Conservation (phyloP, 116 monocot genomes). For the Thalassia testudinum region DNA sequence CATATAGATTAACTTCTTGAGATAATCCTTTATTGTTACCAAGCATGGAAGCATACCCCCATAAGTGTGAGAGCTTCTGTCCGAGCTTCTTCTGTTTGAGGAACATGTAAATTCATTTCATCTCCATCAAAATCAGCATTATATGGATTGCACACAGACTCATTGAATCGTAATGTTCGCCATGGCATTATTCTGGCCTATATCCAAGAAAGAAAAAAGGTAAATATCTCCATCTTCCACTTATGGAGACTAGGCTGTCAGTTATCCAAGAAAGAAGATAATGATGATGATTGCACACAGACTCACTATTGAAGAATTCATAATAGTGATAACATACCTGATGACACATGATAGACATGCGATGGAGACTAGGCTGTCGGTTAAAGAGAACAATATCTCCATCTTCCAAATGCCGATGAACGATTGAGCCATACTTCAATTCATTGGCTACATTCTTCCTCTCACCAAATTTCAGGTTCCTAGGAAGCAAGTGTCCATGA, state of each 20-base stretch:
- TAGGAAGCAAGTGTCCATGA: slow-evolving; percentile 6
- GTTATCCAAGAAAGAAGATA: too few species aligned
- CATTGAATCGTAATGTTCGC: slow-evolving; percentile 96
- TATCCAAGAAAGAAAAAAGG: neutral
- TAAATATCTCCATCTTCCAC: too few species aligned
- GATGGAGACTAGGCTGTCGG: slow-evolving; percentile 96
- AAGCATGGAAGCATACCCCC: slow-evolving; percentile 46
- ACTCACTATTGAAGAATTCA: neutral
- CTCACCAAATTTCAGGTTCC: slow-evolving; percentile 60
- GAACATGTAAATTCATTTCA: slow-evolving; percentile 99
- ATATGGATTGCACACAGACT: slow-evolving; percentile 99
- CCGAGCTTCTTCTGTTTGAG: slow-evolving; percentile 99
- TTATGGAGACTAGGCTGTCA: too few species aligned
- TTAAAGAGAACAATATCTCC: slow-evolving; percentile 98
- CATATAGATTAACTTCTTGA: too few species aligned
- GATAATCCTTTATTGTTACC: too few species aligned
- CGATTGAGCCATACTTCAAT: slow-evolving; percentile 70
- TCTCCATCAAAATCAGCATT: slow-evolving; percentile 99
- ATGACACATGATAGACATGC: slow-evolving; percentile 99
- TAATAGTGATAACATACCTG: slow-evolving; percentile 25
- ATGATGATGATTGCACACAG: too few species aligned
- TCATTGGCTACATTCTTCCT: slow-evolving; percentile 68
- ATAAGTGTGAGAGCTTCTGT: slow-evolving; percentile 96
- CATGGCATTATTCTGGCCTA: slow-evolving; percentile 97
- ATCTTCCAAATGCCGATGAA: slow-evolving; percentile 92